Base-by-base conservation (phyloP, 139 green algal species). In the Picochlorum sp. region DNA sequence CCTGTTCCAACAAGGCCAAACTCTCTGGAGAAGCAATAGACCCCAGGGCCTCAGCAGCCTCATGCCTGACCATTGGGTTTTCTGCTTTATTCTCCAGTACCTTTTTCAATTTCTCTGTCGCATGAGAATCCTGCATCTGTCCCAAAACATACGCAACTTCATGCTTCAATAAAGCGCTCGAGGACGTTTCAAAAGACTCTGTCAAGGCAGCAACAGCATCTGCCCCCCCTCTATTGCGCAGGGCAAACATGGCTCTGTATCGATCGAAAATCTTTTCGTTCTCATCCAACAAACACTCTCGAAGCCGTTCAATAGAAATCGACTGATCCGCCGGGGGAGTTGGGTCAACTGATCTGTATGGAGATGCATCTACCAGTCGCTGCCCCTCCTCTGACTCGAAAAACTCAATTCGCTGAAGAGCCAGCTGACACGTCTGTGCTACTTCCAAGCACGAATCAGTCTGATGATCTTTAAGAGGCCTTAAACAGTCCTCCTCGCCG, bases 31-130 rank as follows among this genome's bases (percentile, higher is more conserved):
- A 68, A 14, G 82, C 89, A 31, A 96, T 90, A 45, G 85, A 71
- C 1, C 89, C 93, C n/a, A 98, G 76, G 2, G 92, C 92, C 66
- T 98, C 94, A 5, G 94, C 94, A 26, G 94, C 94, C 70, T 99
- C 93, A 69, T 99, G 93, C 7, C 93, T 79, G 59, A 99, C 93
- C 93, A 99, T 99, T n/a, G 88, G 76, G 66, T 97, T 83, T 72
- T 98, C 85, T 0, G 10, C 13, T 1, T 56, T 44, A 63, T 98
- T 83, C 54, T 72, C 63, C 26, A 95, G 61, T 51, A 77, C 73
- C 30, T n/a, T 9, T 41, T 64, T 63, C 30, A 96, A 75, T 28
- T 67, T 55, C 13, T 65, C 50, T 10, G 85, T 73, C 5, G 85
- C 75, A 4, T 60, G 6, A 2, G 68, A 64, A 70, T 95, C 79